These are phyloP conservation scores for Persicaria tinctoria DNA, from an alignment of 148 eudicot species.

Conservation along the genomic window DNA sequence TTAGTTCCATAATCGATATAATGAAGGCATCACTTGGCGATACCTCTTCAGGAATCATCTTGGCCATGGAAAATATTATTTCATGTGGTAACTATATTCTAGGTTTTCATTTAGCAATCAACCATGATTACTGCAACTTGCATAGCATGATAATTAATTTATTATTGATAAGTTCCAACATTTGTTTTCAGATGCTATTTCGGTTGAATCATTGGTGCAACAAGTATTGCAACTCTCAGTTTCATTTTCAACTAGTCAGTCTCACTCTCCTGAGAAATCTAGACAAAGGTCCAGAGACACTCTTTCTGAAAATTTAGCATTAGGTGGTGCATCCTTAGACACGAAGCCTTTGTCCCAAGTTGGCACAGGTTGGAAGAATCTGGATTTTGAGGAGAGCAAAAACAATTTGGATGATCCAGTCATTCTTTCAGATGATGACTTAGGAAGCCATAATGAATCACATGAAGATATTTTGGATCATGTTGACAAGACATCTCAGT, in stretches of 20 bases:
- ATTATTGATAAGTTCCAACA: not conserved
- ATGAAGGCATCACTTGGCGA: slow-evolving; percentile 46
- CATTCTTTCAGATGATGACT: slow-evolving; percentile 79
- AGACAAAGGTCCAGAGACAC: slow-evolving; percentile 24
- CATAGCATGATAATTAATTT: not conserved
- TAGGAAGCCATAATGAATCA: slow-evolving; percentile 17
- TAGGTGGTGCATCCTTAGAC: slow-evolving; percentile 23
- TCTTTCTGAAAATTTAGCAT: slow-evolving; percentile 22
- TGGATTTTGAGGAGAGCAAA: slow-evolving; percentile 23
- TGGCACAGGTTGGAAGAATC: slow-evolving; percentile 30
- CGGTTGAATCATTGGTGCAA: slow-evolving; percentile 49
- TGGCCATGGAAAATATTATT: slow-evolving; percentile 49
- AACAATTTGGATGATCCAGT: slow-evolving; percentile 27
- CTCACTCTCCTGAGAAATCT: slow-evolving; percentile 16
- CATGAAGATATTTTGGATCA: slow-evolving; percentile 18
- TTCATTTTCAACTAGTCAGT: slow-evolving; percentile 38
- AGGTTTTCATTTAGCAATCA: not conserved
- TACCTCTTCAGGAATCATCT: slow-evolving; percentile 32
- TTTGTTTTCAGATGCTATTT: slow-evolving; percentile 51
- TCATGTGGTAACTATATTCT: slow-evolving; percentile 41
- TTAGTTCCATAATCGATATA: slow-evolving; percentile 45
- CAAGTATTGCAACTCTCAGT: slow-evolving; percentile 60
- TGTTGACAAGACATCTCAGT: slow-evolving; percentile 20
- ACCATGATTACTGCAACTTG: not conserved
- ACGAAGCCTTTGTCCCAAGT: slow-evolving; percentile 20